Evolutionary conservation across 164 flowering plant species (phyloP), one percentile per base, ranked within the genome.

Genomic region (Paratinospora sagittata): DNA sequence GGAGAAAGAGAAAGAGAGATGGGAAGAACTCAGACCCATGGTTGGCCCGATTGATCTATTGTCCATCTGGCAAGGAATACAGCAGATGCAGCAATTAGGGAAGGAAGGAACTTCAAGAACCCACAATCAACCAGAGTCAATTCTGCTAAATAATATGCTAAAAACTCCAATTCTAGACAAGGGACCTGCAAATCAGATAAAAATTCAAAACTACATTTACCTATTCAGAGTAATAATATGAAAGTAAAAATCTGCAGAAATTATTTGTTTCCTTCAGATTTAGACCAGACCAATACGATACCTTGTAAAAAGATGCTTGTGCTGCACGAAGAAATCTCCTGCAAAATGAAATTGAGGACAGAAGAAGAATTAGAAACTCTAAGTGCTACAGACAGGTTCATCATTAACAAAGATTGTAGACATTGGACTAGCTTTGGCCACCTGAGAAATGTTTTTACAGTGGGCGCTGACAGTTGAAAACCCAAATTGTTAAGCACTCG

Each of bases 261-360:
- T 55, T 55, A 14, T 52, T 52, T 19, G 61, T 55, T 30, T n/a
- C 24, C 61, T 55, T 17, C 1, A 4, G 24, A 55, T 3, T 19
- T 55, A n/a, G 7, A 55, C 61, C 7, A 3, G 23, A 55, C 24
- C 21, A 55, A 55, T n/a, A 1, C 7, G 24, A n/a, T 55, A 90
- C 98, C 96, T 83, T 78, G 72, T 80, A 84, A 27, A 61, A 69
- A 63, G 88, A 82, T 68, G 85, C 86, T 75, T 95, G 96, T 34
- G 97, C 96, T 69, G 97, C 99, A 73, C 85, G 88, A 65, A 95
- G 73, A 74, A 83, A 95, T 82, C 99, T 88, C 93, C 99, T 91
- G 84, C 49, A 74, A 76, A 58, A 24, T 16, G 70, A 52, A 47
- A 72, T 73, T n/a, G n/a, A 69, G 61, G 23, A n/a, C 24, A 27